These are phyloP conservation scores for Adansonia gregorii DNA, from an alignment of 441 rosid species.

Conservation along the genomic window DNA sequence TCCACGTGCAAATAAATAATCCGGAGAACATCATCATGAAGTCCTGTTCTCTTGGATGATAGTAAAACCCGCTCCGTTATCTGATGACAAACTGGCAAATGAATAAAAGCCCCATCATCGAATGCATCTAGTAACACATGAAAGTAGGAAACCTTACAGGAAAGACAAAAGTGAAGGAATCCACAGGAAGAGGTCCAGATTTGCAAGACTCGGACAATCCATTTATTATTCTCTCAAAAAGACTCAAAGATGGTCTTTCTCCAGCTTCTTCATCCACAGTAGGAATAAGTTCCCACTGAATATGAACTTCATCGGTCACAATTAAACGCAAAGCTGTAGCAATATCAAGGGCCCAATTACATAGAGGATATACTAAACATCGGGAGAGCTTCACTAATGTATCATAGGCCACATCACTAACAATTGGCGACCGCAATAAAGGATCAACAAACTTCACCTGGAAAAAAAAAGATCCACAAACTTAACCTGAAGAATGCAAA, in stretches of 20 bases:
- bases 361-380: slow-evolving; percentile 84
- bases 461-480: slow-evolving; percentile 18
- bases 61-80: slow-evolving; percentile 86
- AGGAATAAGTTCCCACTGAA: slow-evolving; percentile 51
- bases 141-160: slow-evolving; percentile 62
- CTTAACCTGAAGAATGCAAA: slow-evolving; percentile 9
- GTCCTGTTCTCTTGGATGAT: slow-evolving; percentile 74
- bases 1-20: slow-evolving; percentile 89
- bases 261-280: slow-evolving; percentile 55
- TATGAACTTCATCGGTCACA: slow-evolving; percentile 59
- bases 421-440: slow-evolving; percentile 79
- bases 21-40: slow-evolving; percentile 87
- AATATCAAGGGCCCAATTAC: slow-evolving; percentile 95
- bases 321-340: slow-evolving; percentile 92
- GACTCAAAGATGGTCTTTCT: slow-evolving; percentile 60
- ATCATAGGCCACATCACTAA: slow-evolving; percentile 79
- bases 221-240: slow-evolving; percentile 79
- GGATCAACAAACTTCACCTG: slow-evolving; percentile 94
- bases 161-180: slow-evolving; percentile 89
- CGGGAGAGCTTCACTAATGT: slow-evolving; percentile 84
- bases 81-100: slow-evolving; percentile 46
- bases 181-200: slow-evolving; percentile 95
- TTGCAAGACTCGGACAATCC: slow-evolving; percentile 84
- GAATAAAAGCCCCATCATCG: slow-evolving; percentile 10
- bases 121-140: slow-evolving; percentile 1